Conservation (phyloP, 345 rosid genomes). For the Populus davidiana region DNA sequence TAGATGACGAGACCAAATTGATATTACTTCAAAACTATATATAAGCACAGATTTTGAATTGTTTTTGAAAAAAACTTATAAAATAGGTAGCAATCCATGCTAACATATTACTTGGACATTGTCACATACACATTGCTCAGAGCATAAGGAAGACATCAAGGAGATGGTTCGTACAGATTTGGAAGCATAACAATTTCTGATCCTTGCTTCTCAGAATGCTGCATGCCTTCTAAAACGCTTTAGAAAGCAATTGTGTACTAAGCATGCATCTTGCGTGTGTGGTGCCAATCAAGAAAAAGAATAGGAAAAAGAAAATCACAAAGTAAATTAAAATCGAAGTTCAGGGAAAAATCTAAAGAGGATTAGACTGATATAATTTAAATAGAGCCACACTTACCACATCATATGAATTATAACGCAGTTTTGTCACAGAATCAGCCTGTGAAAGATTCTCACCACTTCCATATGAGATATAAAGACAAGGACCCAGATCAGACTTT, state of each 20-base stretch:
- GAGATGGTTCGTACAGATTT: neutral
- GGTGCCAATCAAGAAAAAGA: neutral
- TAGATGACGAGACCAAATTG: neutral
- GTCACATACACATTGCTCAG: neutral
- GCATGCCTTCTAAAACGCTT: neutral
- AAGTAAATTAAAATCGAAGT: neutral
- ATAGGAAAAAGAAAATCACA: neutral
- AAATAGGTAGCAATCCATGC: neutral
- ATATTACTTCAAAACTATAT: neutral
- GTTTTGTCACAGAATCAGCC: conserved; percentile 57
- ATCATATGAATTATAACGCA: conserved; percentile 69
- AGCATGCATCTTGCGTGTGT: neutral
- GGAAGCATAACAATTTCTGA: neutral
- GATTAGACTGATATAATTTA: neutral
- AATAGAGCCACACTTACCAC: conserved; percentile 46
- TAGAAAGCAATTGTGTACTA: neutral
- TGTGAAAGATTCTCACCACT: conserved; percentile 60
- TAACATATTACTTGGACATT: neutral
- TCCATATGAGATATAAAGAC: conserved; percentile 66
- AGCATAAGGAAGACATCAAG: neutral
- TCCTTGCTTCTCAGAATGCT: neutral
- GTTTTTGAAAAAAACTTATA: too few relatives aligned
- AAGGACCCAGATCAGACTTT: conserved; percentile 70
- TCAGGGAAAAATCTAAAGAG: neutral
- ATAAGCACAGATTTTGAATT: neutral